phyloP scores from a whole-genome alignment of 2,329 filamentous ascomycete genomes.

The Colletotrichum limetticola region DNA sequence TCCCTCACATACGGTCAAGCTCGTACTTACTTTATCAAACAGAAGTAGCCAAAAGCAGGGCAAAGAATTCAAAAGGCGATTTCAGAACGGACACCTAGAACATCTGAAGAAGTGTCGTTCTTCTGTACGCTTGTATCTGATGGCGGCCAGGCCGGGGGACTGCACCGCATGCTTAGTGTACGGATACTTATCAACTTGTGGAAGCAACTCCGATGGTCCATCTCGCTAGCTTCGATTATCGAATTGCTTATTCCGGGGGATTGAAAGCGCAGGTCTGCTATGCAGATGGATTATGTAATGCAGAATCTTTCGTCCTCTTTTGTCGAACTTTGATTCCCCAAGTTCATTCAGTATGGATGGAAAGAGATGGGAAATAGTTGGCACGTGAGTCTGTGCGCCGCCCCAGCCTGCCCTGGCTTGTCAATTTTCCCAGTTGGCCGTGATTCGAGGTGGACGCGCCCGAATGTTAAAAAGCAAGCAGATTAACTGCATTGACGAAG shows the following conservation, averaged over 20 bases:
- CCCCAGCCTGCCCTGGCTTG: constrained; percentile 18
- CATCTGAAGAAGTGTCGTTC: neutral
- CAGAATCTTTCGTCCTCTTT: neutral
- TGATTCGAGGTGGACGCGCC: constrained; percentile 25
- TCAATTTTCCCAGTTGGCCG: constrained; percentile 18
- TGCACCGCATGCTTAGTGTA: neutral
- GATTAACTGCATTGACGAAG: neutral
- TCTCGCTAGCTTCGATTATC: constrained; percentile 8
- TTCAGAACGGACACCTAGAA: neutral
- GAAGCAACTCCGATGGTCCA: constrained; percentile 15
- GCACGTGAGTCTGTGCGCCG: constrained; percentile 13
- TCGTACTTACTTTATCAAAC: neutral
- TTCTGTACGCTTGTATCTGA: neutral
- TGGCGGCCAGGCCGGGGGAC: neutral
- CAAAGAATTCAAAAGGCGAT: too few species aligned
- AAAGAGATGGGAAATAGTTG: neutral
- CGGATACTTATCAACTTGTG: neutral
- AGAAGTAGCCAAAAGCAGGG: neutral
- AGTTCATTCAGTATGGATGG: neutral
- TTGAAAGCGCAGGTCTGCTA: neutral
- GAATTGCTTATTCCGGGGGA: neutral
- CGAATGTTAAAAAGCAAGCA: neutral
- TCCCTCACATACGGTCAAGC: neutral
- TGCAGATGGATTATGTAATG: neutral
- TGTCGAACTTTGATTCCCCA: neutral